Evolutionary conservation across 2,329 filamentous ascomycete species (phyloP).

Genomic region (Madurella fahalii): DNA sequence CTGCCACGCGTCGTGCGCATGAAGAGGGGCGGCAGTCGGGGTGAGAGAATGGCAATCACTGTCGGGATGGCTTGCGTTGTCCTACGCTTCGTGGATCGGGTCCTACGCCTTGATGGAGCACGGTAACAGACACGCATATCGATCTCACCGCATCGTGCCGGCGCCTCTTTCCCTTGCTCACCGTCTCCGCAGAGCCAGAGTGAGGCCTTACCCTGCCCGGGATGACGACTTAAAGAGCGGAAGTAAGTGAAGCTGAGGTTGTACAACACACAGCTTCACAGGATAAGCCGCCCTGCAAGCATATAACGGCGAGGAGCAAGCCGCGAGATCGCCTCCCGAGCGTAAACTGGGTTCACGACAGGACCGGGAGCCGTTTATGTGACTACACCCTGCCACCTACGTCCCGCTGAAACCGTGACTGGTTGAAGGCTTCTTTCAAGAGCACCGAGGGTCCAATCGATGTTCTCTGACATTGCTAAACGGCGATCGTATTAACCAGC

Average conservation of each 20-base stretch:
- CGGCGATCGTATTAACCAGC: background rate
- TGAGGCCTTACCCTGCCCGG: background rate
- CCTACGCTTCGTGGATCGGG: background rate
- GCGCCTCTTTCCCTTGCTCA: background rate
- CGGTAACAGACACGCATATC: background rate
- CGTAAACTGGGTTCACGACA: background rate
- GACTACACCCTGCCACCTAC: too few species aligned
- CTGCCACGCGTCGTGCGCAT: background rate
- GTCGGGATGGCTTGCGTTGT: background rate
- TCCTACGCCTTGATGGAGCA: background rate
- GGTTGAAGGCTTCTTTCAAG: background rate
- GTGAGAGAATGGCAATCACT: background rate
- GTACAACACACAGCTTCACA: background rate
- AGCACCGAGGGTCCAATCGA: background rate
- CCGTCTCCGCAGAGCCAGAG: background rate
- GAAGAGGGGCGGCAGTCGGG: too few species aligned
- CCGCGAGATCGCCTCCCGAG: background rate
- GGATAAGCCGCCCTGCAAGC: background rate
- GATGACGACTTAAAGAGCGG: background rate
- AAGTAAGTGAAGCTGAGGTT: background rate
- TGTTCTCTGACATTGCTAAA: background rate
- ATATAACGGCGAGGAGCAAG: background rate
- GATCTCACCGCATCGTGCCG: background rate
- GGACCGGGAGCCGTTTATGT: background rate
- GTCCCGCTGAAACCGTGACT: background rate